Evolutionary conservation across 257 asterid species (phyloP).

Genomic region (Primulina eburnea): DNA sequence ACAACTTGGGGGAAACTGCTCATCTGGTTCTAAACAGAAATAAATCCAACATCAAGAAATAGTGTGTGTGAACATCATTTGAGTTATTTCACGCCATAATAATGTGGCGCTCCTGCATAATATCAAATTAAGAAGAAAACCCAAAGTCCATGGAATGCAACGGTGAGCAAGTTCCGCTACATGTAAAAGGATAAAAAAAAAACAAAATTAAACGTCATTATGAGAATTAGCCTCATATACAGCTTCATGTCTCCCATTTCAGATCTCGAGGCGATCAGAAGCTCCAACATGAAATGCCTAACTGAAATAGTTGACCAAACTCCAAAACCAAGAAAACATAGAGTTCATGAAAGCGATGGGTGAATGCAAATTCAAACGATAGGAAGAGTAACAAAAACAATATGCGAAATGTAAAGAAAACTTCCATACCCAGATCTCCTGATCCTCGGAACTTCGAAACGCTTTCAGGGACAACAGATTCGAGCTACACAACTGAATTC

Average conservation of each 20-base stretch:
- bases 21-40: neutral
- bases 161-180: neutral
- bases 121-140: neutral
- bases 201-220: neutral
- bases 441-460: conserved; percentile 28
- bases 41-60: neutral
- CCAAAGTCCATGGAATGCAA: neutral
- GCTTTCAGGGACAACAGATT: neutral
- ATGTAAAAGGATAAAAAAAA: too few species aligned
- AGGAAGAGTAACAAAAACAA: neutral
- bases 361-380: neutral
- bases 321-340: conserved; percentile 7
- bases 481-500: neutral
- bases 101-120: neutral
- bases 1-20: conserved; percentile 8
- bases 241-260: conserved; percentile 9
- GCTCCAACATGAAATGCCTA: neutral
- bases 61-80: neutral
- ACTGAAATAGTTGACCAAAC: conserved; percentile 28
- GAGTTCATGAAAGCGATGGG: neutral
- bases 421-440: conserved; percentile 47
- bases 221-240: neutral
- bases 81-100: neutral
- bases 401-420: neutral
- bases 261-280: conserved; percentile 6